A percentile compares a stretch with the other conserved stretches of the same genome.
phyloP scores from a whole-genome alignment of 331 rosid species.

The Saraca asoca region DNA sequence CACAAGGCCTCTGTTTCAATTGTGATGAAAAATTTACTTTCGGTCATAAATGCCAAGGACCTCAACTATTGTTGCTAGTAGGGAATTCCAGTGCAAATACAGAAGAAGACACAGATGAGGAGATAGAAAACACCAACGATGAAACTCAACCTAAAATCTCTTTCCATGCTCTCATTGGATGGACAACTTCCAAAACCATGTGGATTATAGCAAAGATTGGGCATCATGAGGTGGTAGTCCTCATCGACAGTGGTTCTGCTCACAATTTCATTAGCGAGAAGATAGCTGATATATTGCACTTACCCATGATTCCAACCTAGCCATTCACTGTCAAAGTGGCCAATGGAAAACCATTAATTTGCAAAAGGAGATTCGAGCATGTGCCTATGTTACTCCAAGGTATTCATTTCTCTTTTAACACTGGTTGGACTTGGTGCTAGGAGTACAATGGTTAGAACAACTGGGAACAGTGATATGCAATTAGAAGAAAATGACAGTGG shows the following conservation, averaged over 20 bases:
- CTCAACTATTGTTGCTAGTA: not conserved
- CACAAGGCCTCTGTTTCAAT: slow-evolving; percentile 15
- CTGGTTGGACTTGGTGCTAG: not conserved
- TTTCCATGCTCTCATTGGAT: not conserved
- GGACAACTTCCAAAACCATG: not conserved
- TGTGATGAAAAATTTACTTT: not conserved
- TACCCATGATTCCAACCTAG: not conserved
- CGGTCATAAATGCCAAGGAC: not conserved
- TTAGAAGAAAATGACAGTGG: not conserved
- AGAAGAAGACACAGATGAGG: not conserved
- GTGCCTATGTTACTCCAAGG: not conserved
- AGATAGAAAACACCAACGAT: too few relatives aligned
- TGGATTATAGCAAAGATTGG: too few relatives aligned
- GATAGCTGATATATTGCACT: not conserved
- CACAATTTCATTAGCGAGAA: not conserved
- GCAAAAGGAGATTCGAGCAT: not conserved
- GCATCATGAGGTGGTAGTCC: not conserved
- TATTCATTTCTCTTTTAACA: not conserved
- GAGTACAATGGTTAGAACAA: not conserved
- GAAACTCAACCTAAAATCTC: not conserved
- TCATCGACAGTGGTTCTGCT: not conserved
- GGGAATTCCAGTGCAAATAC: not conserved
- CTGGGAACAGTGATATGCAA: not conserved
- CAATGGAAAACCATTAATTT: not conserved
- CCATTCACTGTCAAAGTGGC: not conserved